Conservation (phyloP, 345 rosid genomes). For the Eucalyptus tenuipes region DNA sequence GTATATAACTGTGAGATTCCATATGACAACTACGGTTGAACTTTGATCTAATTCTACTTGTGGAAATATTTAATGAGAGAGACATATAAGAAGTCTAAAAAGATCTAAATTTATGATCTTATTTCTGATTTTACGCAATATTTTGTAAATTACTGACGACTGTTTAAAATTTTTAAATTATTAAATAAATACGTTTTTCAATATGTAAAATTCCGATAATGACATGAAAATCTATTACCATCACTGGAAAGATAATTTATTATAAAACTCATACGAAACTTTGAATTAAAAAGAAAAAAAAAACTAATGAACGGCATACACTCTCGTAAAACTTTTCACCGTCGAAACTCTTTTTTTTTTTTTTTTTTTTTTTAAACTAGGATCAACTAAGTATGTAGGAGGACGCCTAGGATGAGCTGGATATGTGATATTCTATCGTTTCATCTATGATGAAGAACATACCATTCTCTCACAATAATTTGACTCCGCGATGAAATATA, state of each 20-base stretch:
- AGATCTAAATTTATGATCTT: neutral
- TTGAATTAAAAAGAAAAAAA: neutral
- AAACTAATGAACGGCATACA: neutral
- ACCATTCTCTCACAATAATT: no score
- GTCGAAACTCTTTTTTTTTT: neutral
- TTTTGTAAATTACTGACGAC: accelerated
- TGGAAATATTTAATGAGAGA: neutral
- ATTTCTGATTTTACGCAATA: accelerated
- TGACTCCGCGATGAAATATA: accelerated
- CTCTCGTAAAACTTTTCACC: neutral
- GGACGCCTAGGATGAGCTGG: neutral
- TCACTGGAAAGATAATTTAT: neutral
- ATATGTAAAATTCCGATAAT: neutral
- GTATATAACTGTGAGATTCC: neutral
- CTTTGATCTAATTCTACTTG: neutral
- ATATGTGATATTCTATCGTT: neutral
- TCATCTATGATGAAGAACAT: neutral
- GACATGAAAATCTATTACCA: neutral
- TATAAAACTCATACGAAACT: neutral
- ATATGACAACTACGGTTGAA: neutral
- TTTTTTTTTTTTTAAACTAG: neutral
- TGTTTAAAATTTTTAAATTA: neutral
- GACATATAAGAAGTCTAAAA: neutral
- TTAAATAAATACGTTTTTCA: neutral
- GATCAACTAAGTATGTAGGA: neutral